phyloP scores from a whole-genome alignment of 2,329 filamentous ascomycete species.

The Fusarium xyrophilum region DNA sequence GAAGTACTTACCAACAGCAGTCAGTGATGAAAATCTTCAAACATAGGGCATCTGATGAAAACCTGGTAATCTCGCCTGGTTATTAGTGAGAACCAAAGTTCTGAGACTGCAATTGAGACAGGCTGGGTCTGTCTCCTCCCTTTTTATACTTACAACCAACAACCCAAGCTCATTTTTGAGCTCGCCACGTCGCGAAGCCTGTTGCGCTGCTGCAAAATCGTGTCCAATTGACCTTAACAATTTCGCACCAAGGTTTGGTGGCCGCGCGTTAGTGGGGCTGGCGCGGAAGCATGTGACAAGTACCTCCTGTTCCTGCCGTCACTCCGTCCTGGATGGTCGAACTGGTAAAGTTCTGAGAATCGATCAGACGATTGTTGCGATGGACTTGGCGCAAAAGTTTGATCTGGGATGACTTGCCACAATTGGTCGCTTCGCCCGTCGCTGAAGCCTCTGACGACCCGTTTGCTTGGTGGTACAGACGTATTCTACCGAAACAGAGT shows the following conservation, averaged over 20 bases:
- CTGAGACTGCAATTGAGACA: background rate
- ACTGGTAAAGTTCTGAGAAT: background rate
- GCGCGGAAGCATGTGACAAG: background rate
- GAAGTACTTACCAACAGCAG: background rate
- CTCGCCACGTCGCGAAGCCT: background rate
- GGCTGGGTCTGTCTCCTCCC: background rate
- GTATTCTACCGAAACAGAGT: too few species aligned
- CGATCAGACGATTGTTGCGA: too few species aligned
- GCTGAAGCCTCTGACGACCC: too few species aligned
- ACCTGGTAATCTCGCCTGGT: too few species aligned
- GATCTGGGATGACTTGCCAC: too few species aligned
- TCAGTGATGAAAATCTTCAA: background rate
- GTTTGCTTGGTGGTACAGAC: too few species aligned
- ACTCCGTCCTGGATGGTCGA: background rate
- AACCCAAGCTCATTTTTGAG: background rate
- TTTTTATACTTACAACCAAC: background rate
- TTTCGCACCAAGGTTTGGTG: background rate
- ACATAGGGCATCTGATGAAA: too few species aligned
- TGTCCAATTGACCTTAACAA: background rate
- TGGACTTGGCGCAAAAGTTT: too few species aligned
- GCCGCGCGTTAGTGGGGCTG: background rate
- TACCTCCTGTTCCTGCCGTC: background rate
- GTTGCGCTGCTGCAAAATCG: background rate
- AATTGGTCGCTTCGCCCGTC: too few species aligned
- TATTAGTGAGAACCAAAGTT: background rate